Base-by-base conservation (phyloP, 208 protist species). In the Trypanosoma lewisi region DNA sequence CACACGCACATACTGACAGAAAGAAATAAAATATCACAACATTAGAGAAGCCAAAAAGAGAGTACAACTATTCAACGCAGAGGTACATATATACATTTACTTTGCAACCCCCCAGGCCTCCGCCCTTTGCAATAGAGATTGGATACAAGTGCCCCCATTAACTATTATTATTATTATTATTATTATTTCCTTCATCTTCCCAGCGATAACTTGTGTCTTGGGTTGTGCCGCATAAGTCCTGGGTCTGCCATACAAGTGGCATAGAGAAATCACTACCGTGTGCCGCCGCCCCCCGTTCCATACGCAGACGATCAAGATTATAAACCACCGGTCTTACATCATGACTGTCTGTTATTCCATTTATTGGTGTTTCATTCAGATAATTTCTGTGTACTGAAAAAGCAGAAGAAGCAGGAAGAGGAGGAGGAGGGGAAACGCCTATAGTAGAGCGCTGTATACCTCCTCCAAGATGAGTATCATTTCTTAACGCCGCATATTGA, bases 161-260 rank as follows among this genome's bases (percentile, higher is more conserved):
- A n/a, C n/a, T n/a, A n/a, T n/a, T n/a, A n/a, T n/a, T n/a, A n/a
- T n/a, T n/a, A n/a, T n/a, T n/a, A n/a, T n/a, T n/a, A n/a, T n/a
- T n/a, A n/a, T n/a, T n/a, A n/a, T n/a, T n/a, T n/a, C n/a, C n/a
- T n/a, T n/a, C n/a, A n/a, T n/a, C n/a, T 45, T 45, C 2, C 16
- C 41, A 45, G 41, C 3, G 19, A 45, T n/a, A n/a, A 17, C 16
- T 4, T 4, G 41, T 45, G 11, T 17, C 6, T 58, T 31, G 53
- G 1, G 30, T 45, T 16, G 21, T 36, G 33, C 39, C 45, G 12
- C 37, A 27, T 5, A 51, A 11, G 27, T 53, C 44, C 25, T 63
- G 45, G 30, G 58, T n/a, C 19, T 23, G 17, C 58, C 58, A 63
- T 7, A 30, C 4, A 28, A 41, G 19, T 8, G 42, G 58, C 41